Evolutionary conservation across 2,329 filamentous ascomycete genomes (phyloP), one percentile per base, ranked within the genome.

Genomic region (Neopestalotiopsis clavispora): DNA sequence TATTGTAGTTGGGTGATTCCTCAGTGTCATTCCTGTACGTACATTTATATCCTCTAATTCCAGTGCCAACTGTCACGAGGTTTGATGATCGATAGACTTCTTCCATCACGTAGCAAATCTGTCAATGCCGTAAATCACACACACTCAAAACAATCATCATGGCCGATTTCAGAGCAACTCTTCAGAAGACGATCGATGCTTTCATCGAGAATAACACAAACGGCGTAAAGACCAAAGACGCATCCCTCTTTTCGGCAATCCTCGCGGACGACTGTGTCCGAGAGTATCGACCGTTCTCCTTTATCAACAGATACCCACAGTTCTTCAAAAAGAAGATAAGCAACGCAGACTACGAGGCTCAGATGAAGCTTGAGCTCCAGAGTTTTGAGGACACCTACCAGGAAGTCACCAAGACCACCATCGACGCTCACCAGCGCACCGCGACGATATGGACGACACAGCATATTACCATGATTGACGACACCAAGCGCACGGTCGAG

Each of bases 341-440:
- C 28, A 74, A 74, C 52, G 71, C 72, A 58, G 73, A 74, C 45
- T 74, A 74, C 40, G 72, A 74, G 49, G 70, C 72, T 4, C 72
- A 71, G 20, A 59, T 59, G 57, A 13, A 13, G 23, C 13, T 59
- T 10, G 30, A 59, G 20, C 57, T 73, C 13, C 64, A 70, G 2
- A 74, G 70, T 14, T 73, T 71, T 67, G 34, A 67, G 58, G 73
- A 73, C 45, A 69, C 72, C 5, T 32, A 20, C 1, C 68, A 72
- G 57, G 68, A 70, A 4, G 68, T 74, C 61, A 73, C 69, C 14
- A 67, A 70, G 30, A 74, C 69, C 7, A 70, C 73, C 5, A 72
- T 74, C 20, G 72, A 59, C 71, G 59, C 13, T 3, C 20, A 4
- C 57, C 23, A 59, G 20, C 57, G 57, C 12, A 28, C 13, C 4